Evolutionary conservation across 345 rosid species (phyloP), one percentile per base, ranked within the genome.

Genomic region (Gynandropsis gynandra): DNA sequence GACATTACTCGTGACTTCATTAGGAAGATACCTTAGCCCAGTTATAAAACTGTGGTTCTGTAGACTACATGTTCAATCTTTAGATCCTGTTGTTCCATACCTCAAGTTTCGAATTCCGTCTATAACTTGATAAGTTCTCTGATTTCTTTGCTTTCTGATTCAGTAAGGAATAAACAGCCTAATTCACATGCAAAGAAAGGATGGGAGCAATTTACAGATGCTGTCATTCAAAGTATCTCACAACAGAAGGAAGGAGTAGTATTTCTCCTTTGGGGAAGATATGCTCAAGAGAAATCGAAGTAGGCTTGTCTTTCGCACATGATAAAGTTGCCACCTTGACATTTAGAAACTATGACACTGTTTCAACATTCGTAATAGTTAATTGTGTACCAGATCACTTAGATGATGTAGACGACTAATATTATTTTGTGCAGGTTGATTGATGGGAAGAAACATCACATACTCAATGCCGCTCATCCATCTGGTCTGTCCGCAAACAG

Each of bases 391-490:
- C 29, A 2, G 4, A 24, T 24, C 29, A 24, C 29, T 2, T 24
- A 24, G 29, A 24, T 24, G 29, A 24, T 24, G 29, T 24, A 2
- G 2, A 24, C 4, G 29, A 24, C 29, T 24, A 24, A 24, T 24
- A 5, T 5, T 24, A 5, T 24, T 4, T 58, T 59, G 39, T 51
- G 34, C 80, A 92, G 98, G 77, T 76, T 87, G 68, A 85, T 92
- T 66, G 87, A 87, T 71, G 82, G 65, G 70, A 74, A 68, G 58
- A 92, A 76, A 62, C 98, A 92, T 79, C 84, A 82, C 59, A 76
- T 87, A 57, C 95, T 87, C 64, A 85, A 82, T 74, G 87, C 98
- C 45, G 98, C 98, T 16, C 98, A 92, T 78, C 98, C 98, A 29
- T 92, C 98, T 66, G 98, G 98, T 61, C 81, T 92, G 74, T 92